Evolutionary conservation across 371 early-diverging fungal species (phyloP).

Genomic region (Mucor plumbeus): DNA sequence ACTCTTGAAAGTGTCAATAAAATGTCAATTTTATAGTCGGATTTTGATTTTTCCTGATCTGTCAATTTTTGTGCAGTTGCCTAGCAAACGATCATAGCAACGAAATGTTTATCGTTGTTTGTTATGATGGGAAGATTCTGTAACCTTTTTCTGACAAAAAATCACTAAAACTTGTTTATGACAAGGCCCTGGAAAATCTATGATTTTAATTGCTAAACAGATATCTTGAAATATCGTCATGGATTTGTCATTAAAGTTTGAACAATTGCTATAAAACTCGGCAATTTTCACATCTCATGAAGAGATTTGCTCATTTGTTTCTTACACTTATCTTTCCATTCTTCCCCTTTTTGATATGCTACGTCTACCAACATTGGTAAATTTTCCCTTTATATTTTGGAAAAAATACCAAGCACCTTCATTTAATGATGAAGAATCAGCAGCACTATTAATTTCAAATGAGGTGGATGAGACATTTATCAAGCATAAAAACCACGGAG

Average conservation of each 20-base stretch:
- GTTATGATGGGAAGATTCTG: not conserved
- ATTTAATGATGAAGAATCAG: conserved; percentile 10
- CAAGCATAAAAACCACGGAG: not conserved
- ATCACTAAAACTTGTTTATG: not conserved
- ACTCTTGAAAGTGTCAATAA: not conserved
- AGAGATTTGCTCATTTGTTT: not conserved
- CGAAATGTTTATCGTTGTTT: not conserved
- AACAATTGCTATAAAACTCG: not conserved
- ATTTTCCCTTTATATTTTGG: conserved; percentile 12
- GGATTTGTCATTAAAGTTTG: conserved; percentile 5
- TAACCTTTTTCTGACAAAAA: conserved; percentile 5
- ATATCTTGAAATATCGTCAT: not conserved
- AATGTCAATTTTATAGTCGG: not conserved
- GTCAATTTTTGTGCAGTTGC: not conserved
- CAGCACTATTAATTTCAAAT: not conserved
- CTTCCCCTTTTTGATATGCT: conserved; percentile 5
- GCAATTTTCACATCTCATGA: not conserved
- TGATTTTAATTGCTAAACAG: not conserved
- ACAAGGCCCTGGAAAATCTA: not conserved
- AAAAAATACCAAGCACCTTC: not conserved
- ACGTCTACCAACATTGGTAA: conserved; percentile 8
- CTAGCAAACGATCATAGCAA: not conserved
- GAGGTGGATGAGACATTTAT: not conserved
- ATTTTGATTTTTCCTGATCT: not conserved
- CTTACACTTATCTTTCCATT: too few species aligned